Evolutionary conservation across 1,284 basidiomycete genomes (phyloP).

Genomic region (Tetrapyrgos nigripes): DNA sequence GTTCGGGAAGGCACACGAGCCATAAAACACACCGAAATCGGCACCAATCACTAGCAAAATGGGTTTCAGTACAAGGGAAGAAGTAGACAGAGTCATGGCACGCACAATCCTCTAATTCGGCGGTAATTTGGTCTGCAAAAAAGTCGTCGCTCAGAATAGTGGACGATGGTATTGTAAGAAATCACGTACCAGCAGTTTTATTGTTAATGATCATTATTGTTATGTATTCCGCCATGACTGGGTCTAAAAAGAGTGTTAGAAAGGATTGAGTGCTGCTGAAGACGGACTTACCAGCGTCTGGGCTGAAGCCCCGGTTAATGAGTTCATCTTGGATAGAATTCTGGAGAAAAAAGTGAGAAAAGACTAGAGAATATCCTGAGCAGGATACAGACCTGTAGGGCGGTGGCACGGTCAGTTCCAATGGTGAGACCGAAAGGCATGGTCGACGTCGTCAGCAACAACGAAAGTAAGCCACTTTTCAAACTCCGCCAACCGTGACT

Average conservation of each 20-base stretch:
- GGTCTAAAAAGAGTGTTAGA: constrained; percentile 52
- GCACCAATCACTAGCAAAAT: constrained; percentile 69
- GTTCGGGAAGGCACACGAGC: constrained; percentile 10
- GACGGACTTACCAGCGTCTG: constrained; percentile 69
- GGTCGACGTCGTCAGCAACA: constrained; percentile 15
- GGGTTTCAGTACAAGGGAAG: constrained; percentile 21
- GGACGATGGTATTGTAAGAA: background rate
- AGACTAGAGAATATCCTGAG: background rate
- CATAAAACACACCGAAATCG: constrained; percentile 66
- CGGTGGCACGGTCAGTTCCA: constrained; percentile 76
- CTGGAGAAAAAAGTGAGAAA: constrained; percentile 42
- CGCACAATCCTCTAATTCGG: constrained; percentile 80
- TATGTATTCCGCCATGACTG: constrained; percentile 92
- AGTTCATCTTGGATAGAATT: constrained; percentile 85
- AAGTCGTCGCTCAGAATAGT: constrained; percentile 22
- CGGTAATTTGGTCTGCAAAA: constrained; percentile 77
- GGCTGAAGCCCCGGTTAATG: constrained; percentile 74
- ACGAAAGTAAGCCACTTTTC: constrained; percentile 15
- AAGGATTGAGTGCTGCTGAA: constrained; percentile 6
- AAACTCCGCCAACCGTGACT: constrained; percentile 12
- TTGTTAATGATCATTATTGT: constrained; percentile 93
- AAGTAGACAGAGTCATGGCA: constrained; percentile 14
- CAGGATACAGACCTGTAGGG: constrained; percentile 64
- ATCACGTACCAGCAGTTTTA: constrained; percentile 74
- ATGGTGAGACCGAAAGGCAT: constrained; percentile 83